Evolutionary conservation across 495 filamentous ascomycete species (phyloP).

Genomic region (Neurospora cerealis): DNA sequence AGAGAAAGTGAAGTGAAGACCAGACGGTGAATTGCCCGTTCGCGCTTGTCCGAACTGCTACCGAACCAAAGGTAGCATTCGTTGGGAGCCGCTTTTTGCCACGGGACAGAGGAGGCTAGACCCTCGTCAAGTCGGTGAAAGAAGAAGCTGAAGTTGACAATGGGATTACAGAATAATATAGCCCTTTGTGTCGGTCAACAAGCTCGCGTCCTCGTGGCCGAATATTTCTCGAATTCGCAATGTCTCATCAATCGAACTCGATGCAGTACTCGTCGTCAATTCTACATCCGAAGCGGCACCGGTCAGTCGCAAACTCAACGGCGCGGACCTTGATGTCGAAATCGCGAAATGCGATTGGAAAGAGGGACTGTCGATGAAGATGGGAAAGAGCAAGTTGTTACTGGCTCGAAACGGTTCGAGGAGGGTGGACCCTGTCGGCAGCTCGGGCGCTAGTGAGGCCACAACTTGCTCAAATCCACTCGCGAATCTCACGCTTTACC

Average conservation of each 20-base stretch:
- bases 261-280: too few species aligned
- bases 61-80: neutral
- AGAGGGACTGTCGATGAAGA: neutral
- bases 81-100: neutral
- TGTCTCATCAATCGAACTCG: neutral
- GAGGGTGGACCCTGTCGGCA: neutral
- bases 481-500: slow-evolving; percentile 5
- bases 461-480: slow-evolving; percentile 44
- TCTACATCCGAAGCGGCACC: neutral
- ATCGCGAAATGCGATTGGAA: neutral
- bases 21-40: neutral
- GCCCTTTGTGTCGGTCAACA: neutral
- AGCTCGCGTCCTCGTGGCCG: neutral
- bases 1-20: neutral
- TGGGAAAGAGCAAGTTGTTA: slow-evolving; percentile 21
- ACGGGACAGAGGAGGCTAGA: neutral
- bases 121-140: neutral
- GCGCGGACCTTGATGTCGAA: neutral
- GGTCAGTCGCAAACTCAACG: neutral
- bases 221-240: neutral
- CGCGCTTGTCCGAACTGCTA: neutral
- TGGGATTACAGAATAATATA: neutral
- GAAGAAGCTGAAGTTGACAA: neutral
- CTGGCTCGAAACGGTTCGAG: slow-evolving; percentile 6
- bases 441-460: slow-evolving; percentile 14